Base-by-base conservation (phyloP, 345 rosid species). In the Punica granatum region DNA sequence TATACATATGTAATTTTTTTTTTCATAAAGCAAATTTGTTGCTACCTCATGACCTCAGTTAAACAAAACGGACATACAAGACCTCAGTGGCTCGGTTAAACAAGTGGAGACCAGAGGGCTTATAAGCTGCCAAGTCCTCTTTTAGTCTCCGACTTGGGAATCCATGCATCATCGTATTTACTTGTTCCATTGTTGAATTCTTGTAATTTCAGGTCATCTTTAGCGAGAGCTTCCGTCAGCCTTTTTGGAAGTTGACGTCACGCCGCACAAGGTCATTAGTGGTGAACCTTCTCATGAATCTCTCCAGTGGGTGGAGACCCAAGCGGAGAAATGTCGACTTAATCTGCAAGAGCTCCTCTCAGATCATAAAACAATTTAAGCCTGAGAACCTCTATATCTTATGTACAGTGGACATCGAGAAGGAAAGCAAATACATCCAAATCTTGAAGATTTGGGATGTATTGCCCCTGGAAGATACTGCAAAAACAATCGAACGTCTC, bases 221-320 rank as follows among this genome's bases (percentile, higher is more conserved):
- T 63, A 81, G 83, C 53, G 88, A 82, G 16, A 37, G 73, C 71
- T 86, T 86, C 61, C 68, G 44, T 44, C 78, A 26, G 65, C 82
- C 88, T 25, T 86, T 84, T 73, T 74, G 75, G 62, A 86, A 74
- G 65, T 48, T 84, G 74, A 26, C 68, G 42, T 71, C 83, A 11
- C 31, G 44, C 14, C 62, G 48, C 37, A 63, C 6, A 9, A 75
- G 83, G 74, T 72, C 36, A 32, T 58, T 44, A 1, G 76, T 74
- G 49, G 41, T 86, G 49, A 68, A 65, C 56, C 70, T 72, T 51
- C 61, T 86, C 35, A 59, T 75, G 53, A 75, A 43, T 67, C 80
- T 86, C 48, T 70, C 88, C 1, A 58, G 72, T 25, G 90, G 90
- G 44, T 83, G 86, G 88, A 77, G 86, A 32, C 90, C 88, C 1